Base-by-base conservation (phyloP, 208 protist species). In the Leishmania tropica region DNA sequence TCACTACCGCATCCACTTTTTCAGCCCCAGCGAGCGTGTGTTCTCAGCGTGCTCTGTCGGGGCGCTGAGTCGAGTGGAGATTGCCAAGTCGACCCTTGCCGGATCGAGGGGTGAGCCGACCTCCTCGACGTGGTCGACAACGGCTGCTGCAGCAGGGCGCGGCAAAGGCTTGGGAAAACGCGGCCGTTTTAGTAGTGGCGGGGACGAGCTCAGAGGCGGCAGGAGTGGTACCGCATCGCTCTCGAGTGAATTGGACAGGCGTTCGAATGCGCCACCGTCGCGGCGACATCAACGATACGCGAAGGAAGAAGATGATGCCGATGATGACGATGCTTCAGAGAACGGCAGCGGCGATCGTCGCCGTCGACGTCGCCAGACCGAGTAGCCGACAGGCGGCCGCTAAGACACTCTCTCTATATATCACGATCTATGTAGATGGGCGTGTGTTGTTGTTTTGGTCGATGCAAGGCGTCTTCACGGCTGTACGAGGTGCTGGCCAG, bases 1-100 rank as follows among this genome's bases (percentile, higher is more conserved):
- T 70, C 83, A 87, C 60, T 91, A 89, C 31, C 90, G 93, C 58
- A 68, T 95, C 58, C 88, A 93, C 65, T 75, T 83, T 37, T 95
- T 95, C 58, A 94, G 87, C 40, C 93, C 93, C 54, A 91, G 68
- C 58, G 92, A 96, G 81, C 90, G 93, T 21, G 80, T 94, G 76
- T 96, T 96, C 74, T 92, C 93, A 13, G 87, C 93, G 24, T 91
- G 89, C 40, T 95, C 93, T n/a, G 81, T 93, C 47, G 93, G 93
- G 15, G 89, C 92, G 58, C 79, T 96, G 40, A 90, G 88, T 11
- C 85, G 87, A 1, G 93, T 96, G 73, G 93, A 96, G 86, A 82
- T 86, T 5, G 81, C 87, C 35, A 93, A 90, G 78, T 85, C 90
- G 28, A 75, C 54, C 5, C 71, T 73, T 35, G 85, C 76, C 56